These are phyloP conservation scores for Trichophaea hybrida DNA, from an alignment of 2,329 filamentous ascomycete genomes.

Conservation along the genomic window DNA sequence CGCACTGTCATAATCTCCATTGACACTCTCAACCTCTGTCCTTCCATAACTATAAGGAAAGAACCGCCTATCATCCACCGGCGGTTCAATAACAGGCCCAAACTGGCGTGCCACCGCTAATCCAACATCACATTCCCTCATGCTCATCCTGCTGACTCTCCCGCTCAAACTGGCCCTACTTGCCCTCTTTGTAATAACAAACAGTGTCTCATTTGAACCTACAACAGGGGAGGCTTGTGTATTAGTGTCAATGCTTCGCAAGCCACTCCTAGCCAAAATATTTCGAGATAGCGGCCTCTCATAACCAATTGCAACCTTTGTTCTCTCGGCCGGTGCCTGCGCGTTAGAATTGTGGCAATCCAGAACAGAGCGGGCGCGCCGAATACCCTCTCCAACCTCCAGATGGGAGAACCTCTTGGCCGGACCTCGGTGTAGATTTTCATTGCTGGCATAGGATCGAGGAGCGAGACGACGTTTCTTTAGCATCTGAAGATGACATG, in stretches of 20 bases:
- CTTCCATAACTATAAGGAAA: neutral
- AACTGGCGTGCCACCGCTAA: conserved; percentile 1
- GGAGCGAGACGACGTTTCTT: neutral
- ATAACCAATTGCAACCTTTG: neutral
- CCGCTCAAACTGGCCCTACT: conserved; percentile 3
- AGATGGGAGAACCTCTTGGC: neutral
- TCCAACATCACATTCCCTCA: conserved; percentile 1
- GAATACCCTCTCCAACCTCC: neutral
- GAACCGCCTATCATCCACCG: neutral
- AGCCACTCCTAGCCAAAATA: neutral
- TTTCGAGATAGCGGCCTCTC: neutral
- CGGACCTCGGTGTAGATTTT: neutral
- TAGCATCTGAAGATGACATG: conserved; percentile 1
- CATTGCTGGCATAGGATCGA: neutral
- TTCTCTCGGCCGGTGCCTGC: neutral
- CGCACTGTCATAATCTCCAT: neutral
- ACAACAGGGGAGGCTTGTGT: neutral
- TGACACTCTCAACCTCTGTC: neutral
- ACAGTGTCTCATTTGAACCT: neutral
- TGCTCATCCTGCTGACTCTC: neutral
- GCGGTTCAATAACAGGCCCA: neutral
- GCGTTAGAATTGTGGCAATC: neutral
- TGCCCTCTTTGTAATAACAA: neutral
- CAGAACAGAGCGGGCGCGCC: neutral
- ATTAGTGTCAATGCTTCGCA: neutral